Conservation (phyloP, 192 early-diverging fungal species). For the Rhizophagus sp. region DNA sequence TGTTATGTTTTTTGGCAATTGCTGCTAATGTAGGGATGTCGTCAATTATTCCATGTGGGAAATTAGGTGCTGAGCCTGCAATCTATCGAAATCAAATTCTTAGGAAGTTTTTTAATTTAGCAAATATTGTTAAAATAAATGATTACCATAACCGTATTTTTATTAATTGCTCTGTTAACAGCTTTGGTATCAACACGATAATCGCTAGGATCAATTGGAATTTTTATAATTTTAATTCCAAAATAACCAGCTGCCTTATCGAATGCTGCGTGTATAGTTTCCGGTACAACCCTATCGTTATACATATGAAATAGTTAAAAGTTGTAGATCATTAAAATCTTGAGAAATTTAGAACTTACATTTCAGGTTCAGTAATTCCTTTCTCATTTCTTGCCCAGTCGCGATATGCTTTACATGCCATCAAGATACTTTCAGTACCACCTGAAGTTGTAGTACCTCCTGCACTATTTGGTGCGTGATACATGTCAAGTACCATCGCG, state of each 20-base stretch:
- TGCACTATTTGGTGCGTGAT: slow-evolving; percentile 71
- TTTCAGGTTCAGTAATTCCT: slow-evolving; percentile 88
- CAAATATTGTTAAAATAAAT: background rate
- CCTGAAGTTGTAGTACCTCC: slow-evolving; percentile 92
- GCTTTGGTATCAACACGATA: slow-evolving; percentile 76
- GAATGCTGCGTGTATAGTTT: slow-evolving; percentile 94
- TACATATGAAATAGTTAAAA: background rate
- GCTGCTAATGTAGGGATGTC: slow-evolving; percentile 79
- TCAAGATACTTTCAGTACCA: slow-evolving; percentile 92
- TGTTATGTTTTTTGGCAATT: slow-evolving; percentile 76
- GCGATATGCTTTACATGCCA: slow-evolving; percentile 93
- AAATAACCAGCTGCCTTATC: slow-evolving; percentile 95
- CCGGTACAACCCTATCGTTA: slow-evolving; percentile 72
- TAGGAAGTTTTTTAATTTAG: background rate
- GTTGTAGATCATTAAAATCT: background rate
- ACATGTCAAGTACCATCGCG: slow-evolving; percentile 87
- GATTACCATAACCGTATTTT: slow-evolving; percentile 82
- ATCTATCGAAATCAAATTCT: slow-evolving; percentile 44
- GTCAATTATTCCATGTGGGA: slow-evolving; percentile 92
- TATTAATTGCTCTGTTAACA: slow-evolving; percentile 79
- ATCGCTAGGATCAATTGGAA: slow-evolving; percentile 79
- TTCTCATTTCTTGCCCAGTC: slow-evolving; percentile 78
- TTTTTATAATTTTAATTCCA: slow-evolving; percentile 80
- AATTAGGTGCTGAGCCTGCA: slow-evolving; percentile 89
- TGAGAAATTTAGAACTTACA: slow-evolving; percentile 54